Base-by-base conservation (phyloP, 768 basidiomycete species). In the Termitomyces bulborhizus region DNA sequence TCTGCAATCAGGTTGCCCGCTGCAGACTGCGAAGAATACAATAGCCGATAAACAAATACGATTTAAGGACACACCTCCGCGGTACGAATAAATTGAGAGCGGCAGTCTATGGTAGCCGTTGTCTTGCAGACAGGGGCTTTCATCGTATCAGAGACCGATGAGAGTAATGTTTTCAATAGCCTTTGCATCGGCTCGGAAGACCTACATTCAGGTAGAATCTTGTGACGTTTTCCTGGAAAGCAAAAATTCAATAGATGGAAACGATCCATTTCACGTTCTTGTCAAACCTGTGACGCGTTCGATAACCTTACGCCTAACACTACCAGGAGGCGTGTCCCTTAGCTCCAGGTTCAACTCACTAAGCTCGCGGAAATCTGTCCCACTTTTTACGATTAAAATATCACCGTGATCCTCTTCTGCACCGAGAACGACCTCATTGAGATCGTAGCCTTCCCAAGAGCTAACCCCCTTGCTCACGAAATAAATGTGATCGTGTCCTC, bases 401-500 rank as follows among this genome's bases (percentile, higher is more conserved):
- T 88, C 83, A 3, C 88, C 88, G 1, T 79, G 63, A 60, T 91
- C 90, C n/a, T 71, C 73, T 62, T 91, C 88, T 6, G 83, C 82
- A 29, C 88, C 92, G 15, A 86, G 76, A 29, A 80, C 76, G 3
- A 73, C 66, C 43, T 76, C 61, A 3, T 67, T 70, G 18, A 75
- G 64, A 58, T 91, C 80, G 57, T 83, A 86, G 51, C 76, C 78
- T 27, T 87, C 81, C 89, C 89, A 92, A 4, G 72, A 66, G 40
- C 72, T 76, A 15, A 83, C 78, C 9, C 88, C 90, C 60, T 77
- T 81, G 36, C 85, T 82, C 41, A 81, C 77, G 65, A 81, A 92
- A 70, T 90, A 92, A 3, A 88, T 71, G 59, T 96, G 93, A 65
- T 96, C 93, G 62, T 96, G 93, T 2, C 93, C 93, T 4, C 93